These are phyloP conservation scores for Madurella fahalii DNA, from an alignment of 2,329 filamentous ascomycete species.

Conservation along the genomic window DNA sequence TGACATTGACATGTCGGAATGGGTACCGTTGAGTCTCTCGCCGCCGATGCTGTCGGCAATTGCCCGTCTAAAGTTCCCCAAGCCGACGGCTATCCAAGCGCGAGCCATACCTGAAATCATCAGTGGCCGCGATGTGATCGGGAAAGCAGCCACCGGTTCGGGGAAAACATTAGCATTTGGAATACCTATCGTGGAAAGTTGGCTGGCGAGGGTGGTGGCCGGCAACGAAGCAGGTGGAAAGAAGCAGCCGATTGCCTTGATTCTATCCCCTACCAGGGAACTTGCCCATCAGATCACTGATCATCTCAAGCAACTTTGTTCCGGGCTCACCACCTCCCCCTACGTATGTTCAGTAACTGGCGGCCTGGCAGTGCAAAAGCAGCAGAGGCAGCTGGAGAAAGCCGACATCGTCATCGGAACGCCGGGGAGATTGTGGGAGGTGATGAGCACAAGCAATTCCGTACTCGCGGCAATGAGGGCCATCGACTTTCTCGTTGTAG, in stretches of 20 bases:
- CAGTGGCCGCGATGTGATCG: constrained; percentile 83
- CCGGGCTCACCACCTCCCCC: constrained; percentile 54
- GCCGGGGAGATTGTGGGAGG: constrained; percentile 90
- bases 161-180: constrained; percentile 95
- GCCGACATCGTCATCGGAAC: constrained; percentile 94
- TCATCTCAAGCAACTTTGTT: constrained; percentile 74
- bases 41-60: constrained; percentile 67
- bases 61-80: constrained; percentile 72
- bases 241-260: constrained; percentile 64
- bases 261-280: constrained; percentile 89
- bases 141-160: constrained; percentile 93
- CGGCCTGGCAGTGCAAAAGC: constrained; percentile 90
- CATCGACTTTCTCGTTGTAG: constrained; percentile 80
- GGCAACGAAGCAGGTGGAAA: constrained; percentile 35
- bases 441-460: constrained; percentile 71
- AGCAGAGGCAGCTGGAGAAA: constrained; percentile 75
- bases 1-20: constrained; percentile 70
- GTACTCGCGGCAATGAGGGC: constrained; percentile 66
- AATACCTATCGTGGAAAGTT: constrained; percentile 86
- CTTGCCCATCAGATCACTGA: constrained; percentile 85
- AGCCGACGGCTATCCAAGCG: constrained; percentile 78
- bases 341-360: constrained; percentile 88
- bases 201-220: constrained; percentile 45
- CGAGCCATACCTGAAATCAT: constrained; percentile 77
- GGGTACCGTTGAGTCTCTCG: constrained; percentile 72